Percentiles rank a stretch among this genome's conserved stretches.
Conservation (phyloP, 177 flowering plant genomes). For the Vitis hybrid region DNA sequence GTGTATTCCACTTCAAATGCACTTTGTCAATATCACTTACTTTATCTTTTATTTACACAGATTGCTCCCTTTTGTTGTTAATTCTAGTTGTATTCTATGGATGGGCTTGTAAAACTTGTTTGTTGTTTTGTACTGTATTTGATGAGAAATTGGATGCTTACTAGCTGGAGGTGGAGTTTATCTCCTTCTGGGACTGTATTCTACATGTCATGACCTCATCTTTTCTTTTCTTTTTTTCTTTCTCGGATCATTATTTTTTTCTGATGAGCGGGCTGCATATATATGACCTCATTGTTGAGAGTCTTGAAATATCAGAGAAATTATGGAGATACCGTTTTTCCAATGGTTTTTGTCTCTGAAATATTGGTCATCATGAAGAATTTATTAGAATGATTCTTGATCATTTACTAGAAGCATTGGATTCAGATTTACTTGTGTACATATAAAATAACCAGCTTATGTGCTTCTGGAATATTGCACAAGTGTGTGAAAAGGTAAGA, state of each 20-base stretch:
- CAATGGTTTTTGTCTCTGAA: background rate
- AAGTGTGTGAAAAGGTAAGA: background rate
- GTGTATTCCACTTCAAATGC: constrained; percentile 5
- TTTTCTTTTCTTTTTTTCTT: too few relatives aligned
- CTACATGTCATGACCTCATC: too few relatives aligned
- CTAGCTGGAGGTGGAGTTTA: background rate
- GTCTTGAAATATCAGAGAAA: background rate
- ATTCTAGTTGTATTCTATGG: background rate
- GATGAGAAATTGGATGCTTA: background rate
- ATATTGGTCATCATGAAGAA: background rate
- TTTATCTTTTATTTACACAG: background rate
- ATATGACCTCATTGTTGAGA: too few relatives aligned
- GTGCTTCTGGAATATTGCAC: background rate
- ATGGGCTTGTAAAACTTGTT: constrained; percentile 2
- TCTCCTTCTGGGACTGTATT: too few relatives aligned
- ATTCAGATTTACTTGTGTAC: background rate
- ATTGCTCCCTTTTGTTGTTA: background rate
- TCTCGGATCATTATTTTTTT: too few relatives aligned
- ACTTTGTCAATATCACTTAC: background rate
- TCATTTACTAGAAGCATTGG: background rate
- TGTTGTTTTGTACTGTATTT: background rate
- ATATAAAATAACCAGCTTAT: background rate
- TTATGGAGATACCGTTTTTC: background rate
- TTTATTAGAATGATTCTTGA: background rate
- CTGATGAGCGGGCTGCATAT: too few relatives aligned